These are phyloP conservation scores for Triticum turgidum DNA, from an alignment of 176 grass and related monocot genomes.

Conservation along the genomic window DNA sequence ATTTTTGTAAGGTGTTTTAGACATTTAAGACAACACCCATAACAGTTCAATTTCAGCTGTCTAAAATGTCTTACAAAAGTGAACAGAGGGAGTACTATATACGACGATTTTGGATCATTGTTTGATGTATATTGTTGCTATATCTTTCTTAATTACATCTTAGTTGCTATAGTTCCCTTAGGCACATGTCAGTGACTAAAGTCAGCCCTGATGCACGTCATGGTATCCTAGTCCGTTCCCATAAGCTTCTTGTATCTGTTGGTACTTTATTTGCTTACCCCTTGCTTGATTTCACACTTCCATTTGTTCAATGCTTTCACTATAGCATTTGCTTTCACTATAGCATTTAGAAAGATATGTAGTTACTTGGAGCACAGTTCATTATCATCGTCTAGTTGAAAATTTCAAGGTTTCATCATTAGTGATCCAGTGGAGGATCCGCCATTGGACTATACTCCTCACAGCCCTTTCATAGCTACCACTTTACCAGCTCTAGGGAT, in stretches of 20 bases:
- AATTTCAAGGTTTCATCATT: neutral
- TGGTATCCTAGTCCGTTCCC: no score
- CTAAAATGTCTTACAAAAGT: no score
- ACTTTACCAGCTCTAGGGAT: neutral
- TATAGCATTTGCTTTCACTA: neutral
- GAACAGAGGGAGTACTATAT: no score
- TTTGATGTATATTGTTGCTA: neutral
- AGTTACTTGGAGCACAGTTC: neutral
- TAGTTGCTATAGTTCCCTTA: neutral
- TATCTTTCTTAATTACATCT: neutral
- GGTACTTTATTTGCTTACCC: neutral
- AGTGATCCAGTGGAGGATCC: neutral
- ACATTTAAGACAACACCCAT: no score
- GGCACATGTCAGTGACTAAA: no score
- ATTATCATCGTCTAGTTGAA: neutral
- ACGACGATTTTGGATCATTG: neutral
- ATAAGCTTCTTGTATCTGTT: neutral
- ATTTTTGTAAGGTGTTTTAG: no score
- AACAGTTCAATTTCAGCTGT: no score
- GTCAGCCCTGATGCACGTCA: no score
- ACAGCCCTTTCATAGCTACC: neutral
- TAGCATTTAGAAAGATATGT: neutral
- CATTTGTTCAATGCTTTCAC: neutral
- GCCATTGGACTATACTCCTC: neutral
- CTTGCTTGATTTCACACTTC: neutral